phyloP scores from a whole-genome alignment of 176 grass and related monocot genomes.

The Cenchrus americanus region DNA sequence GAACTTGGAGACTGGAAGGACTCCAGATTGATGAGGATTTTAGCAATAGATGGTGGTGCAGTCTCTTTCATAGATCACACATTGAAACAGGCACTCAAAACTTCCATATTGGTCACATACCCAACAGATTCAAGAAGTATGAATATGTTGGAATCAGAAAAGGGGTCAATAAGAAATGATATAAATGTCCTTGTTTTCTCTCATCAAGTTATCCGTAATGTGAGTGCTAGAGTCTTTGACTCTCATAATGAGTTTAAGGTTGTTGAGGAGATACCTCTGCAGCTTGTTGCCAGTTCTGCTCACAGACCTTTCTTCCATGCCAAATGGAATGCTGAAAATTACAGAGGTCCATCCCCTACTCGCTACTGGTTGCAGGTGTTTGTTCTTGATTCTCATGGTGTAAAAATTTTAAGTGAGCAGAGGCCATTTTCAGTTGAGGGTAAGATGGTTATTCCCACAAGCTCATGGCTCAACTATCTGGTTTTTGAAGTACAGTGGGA shows the following conservation, averaged over 20 bases:
- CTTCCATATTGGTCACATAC: slow-evolving; percentile 73
- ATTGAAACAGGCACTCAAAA: slow-evolving; percentile 53
- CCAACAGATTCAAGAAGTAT: slow-evolving; percentile 89
- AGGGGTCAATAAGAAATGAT: slow-evolving; percentile 65
- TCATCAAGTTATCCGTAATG: slow-evolving; percentile 55
- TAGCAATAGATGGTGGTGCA: slow-evolving; percentile 73
- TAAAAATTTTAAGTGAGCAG: slow-evolving; percentile 53
- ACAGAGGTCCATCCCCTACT: slow-evolving; percentile 66
- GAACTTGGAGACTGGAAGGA: slow-evolving; percentile 98
- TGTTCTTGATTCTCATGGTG: slow-evolving; percentile 62
- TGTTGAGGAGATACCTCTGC: slow-evolving; percentile 83
- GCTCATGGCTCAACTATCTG: slow-evolving; percentile 56
- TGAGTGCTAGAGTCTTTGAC: slow-evolving; percentile 83
- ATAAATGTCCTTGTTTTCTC: slow-evolving; percentile 94
- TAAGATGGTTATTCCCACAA: slow-evolving; percentile 39
- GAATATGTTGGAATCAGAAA: slow-evolving; percentile 56
- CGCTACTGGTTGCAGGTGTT: slow-evolving; percentile 80
- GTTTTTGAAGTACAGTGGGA: slow-evolving; percentile 86
- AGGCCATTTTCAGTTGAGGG: slow-evolving; percentile 84
- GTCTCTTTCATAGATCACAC: slow-evolving; percentile 73
- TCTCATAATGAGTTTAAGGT: slow-evolving; percentile 73
- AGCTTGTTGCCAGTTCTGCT: slow-evolving; percentile 38
- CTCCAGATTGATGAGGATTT: slow-evolving; percentile 77
- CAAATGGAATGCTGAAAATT: slow-evolving; percentile 90
- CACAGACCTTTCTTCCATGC: slow-evolving; percentile 72